Evolutionary conservation across 371 early-diverging fungal genomes (phyloP), one percentile per base, ranked within the genome.

Genomic region (Umbelopsis sp.): DNA sequence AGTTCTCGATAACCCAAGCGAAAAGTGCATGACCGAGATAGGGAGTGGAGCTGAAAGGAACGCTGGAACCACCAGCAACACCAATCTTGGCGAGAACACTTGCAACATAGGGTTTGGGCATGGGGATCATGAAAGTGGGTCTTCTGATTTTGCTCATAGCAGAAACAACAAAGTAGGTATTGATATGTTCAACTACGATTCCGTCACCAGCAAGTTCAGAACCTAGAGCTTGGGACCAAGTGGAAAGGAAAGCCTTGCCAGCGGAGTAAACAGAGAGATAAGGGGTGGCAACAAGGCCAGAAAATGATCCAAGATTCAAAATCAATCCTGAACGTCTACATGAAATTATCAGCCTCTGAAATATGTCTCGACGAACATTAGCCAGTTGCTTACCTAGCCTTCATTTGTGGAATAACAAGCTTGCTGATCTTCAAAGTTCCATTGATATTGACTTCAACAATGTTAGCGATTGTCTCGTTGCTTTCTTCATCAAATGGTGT

Each of bases 281-380:
- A 32, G 98, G 97, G 16, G 91, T 91, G 46, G 99, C 94, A 32
- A 95, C 81, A 38, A 92, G 79, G 32, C 96, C 97, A 48, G 96
- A 89, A 75, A 97, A 92, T 25, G 99, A 98, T 14, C 99, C 99
- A 64, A 94, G 79, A 82, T 96, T 98, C 70, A 99, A 79, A 65
- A 99, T 93, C 74, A 97, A 87, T 50, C 97, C 97, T 48, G 76
- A 77, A 71, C 88, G 87, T 66, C 89, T 89, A 74, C 76, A 65
- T n/a, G 20, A 46, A 29, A 69, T 16, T 20, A n/a, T 9, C 18
- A 57, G 63, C 44, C 32, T 63, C n/a, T 63, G 67, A 50, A 48
- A 48, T 48, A 22, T 18, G 48, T 50, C 45, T 44, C 6, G 32
- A 18, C 4, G 52, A 32, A 16, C 18, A 22, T 32, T 44, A 18